Conservation (phyloP, 2,329 filamentous ascomycete species). For the Hypoxylon sp. region DNA sequence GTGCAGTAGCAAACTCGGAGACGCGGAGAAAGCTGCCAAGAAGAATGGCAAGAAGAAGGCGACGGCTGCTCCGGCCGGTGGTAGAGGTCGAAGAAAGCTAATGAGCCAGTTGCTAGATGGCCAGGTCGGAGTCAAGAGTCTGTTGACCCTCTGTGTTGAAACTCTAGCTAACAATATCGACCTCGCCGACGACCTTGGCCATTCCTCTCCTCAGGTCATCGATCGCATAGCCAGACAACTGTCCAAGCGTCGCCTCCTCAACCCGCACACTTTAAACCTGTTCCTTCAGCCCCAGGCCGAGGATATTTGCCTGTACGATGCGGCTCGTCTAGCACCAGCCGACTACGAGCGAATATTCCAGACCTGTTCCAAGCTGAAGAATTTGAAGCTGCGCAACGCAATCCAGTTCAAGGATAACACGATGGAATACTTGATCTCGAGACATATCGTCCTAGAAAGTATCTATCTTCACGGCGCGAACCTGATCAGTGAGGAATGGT, state of each 20-base stretch:
- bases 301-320: constrained; percentile 68
- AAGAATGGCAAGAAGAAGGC: constrained; percentile 66
- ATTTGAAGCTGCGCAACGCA: constrained; percentile 82
- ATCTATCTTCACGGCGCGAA: constrained; percentile 88
- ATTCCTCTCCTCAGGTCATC: constrained; percentile 65
- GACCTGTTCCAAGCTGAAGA: constrained; percentile 74
- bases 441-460: constrained; percentile 74
- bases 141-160: constrained; percentile 74
- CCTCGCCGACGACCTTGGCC: constrained; percentile 71
- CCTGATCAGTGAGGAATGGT: constrained; percentile 80
- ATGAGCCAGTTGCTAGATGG: constrained; percentile 91
- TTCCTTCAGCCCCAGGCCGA: constrained; percentile 67
- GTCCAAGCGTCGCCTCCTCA: constrained; percentile 69
- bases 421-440: constrained; percentile 82
- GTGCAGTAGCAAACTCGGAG: constrained; percentile 80
- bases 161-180: constrained; percentile 72
- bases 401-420: constrained; percentile 91
- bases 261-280: constrained; percentile 65
- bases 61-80: constrained; percentile 62
- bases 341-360: constrained; percentile 87
- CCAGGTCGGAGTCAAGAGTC: constrained; percentile 73
- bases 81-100: constrained; percentile 76
- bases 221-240: constrained; percentile 71
- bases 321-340: constrained; percentile 73
- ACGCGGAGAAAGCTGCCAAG: constrained; percentile 70